phyloP scores from a whole-genome alignment of 805 yeast genomes.

The Metschnikowia cerradonensis region DNA sequence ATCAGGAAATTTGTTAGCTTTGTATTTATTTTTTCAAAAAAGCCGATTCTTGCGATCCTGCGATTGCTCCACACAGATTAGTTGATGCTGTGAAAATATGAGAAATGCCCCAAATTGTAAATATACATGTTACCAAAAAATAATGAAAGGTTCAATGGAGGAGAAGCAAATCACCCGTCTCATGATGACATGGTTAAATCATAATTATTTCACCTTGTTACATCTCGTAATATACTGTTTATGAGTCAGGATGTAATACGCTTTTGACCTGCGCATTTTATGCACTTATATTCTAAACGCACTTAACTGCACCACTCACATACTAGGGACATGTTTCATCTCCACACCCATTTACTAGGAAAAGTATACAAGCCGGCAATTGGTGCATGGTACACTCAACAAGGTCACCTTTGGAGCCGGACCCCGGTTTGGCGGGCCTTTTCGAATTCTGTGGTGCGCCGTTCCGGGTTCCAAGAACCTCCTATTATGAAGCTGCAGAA shows the following conservation, averaged over 20 bases:
- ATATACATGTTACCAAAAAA: neutral
- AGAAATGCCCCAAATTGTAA: no score
- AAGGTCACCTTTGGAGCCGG: no score
- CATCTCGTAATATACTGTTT: no score
- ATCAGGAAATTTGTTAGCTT: no score
- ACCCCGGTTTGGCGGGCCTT: neutral
- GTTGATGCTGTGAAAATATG: no score
- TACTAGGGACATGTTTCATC: neutral
- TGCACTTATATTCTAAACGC: neutral
- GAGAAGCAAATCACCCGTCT: no score
- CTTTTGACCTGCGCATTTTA: neutral
- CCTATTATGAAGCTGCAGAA: conserved; percentile 4
- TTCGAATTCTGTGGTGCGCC: neutral
- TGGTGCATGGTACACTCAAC: neutral
- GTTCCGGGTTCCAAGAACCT: conserved; percentile 11
- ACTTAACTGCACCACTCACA: neutral
- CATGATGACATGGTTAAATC: no score
- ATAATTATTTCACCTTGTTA: no score
- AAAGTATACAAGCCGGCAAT: neutral
- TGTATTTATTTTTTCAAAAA: no score
- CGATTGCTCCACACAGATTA: no score
- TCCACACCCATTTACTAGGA: neutral
- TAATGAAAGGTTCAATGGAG: neutral
- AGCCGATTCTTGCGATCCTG: no score
- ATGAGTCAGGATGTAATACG: no score